These are phyloP conservation scores for Fusarium brevicatenulatum DNA, from an alignment of 2,329 filamentous ascomycete genomes.

Conservation along the genomic window DNA sequence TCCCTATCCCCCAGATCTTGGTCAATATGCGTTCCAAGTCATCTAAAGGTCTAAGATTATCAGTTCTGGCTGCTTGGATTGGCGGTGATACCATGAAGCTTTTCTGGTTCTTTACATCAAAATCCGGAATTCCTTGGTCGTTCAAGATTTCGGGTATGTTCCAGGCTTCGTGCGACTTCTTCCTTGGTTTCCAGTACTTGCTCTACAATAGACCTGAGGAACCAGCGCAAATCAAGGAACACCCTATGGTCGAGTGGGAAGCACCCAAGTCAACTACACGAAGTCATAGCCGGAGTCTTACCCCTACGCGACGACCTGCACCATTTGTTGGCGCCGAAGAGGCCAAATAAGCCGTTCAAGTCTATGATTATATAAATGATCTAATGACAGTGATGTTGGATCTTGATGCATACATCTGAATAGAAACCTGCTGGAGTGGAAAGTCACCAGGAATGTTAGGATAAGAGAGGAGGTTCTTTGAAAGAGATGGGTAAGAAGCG, in stretches of 20 bases:
- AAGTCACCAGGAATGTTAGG: neutral
- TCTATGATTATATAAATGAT: slow-evolving; percentile 22
- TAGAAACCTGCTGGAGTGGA: slow-evolving; percentile 8
- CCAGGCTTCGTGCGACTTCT: slow-evolving; percentile 79
- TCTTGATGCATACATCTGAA: slow-evolving; percentile 11
- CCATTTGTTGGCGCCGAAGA: slow-evolving; percentile 51
- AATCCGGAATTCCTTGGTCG: slow-evolving; percentile 75
- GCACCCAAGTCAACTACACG: slow-evolving; percentile 41
- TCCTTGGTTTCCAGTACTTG: slow-evolving; percentile 79
- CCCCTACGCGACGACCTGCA: slow-evolving; percentile 53
- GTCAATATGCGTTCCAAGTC: slow-evolving; percentile 75
- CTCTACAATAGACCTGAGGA: slow-evolving; percentile 69
- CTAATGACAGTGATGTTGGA: slow-evolving; percentile 25
- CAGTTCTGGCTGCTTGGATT: slow-evolving; percentile 81
- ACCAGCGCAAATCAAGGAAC: slow-evolving; percentile 50
- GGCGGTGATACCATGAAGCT: slow-evolving; percentile 87
- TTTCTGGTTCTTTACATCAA: slow-evolving; percentile 83
- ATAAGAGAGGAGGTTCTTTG: neutral
- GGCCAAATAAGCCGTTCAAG: slow-evolving; percentile 10
- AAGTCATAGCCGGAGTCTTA: slow-evolving; percentile 50
- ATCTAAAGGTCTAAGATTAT: slow-evolving; percentile 81
- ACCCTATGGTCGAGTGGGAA: slow-evolving; percentile 51
- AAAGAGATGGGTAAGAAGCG: slow-evolving; percentile 20
- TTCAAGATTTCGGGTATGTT: slow-evolving; percentile 88
- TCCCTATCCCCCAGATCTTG: slow-evolving; percentile 82